Evolutionary conservation across 2,329 filamentous ascomycete genomes (phyloP).

Genomic region (Basipetospora chlamydospora): DNA sequence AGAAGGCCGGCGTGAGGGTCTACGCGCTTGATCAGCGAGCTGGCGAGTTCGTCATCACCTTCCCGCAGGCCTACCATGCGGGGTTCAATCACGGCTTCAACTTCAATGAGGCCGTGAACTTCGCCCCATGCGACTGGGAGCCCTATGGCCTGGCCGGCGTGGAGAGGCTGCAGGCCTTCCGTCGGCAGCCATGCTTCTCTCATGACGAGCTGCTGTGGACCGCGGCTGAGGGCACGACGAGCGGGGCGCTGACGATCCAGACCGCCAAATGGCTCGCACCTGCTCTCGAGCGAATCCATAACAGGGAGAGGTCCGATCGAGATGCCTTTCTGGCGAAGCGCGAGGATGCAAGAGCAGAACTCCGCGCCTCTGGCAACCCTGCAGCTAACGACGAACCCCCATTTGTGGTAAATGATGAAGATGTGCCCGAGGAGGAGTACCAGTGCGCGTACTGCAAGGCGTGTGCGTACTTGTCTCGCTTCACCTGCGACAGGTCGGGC

Average conservation of each 20-base stretch:
- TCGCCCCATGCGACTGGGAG: slow-evolving; percentile 91
- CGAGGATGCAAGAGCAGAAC: slow-evolving; percentile 22
- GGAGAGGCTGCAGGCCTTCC: slow-evolving; percentile 70
- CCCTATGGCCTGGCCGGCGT: slow-evolving; percentile 79
- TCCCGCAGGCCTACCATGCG: slow-evolving; percentile 91
- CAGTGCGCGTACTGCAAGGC: slow-evolving; percentile 86
- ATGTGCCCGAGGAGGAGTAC: slow-evolving; percentile 82
- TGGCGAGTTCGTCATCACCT: slow-evolving; percentile 91
- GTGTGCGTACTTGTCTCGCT: slow-evolving; percentile 81
- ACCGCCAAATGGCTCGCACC: slow-evolving; percentile 92
- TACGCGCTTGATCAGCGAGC: slow-evolving; percentile 93
- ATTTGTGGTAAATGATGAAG: slow-evolving; percentile 54
- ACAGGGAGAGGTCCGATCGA: slow-evolving; percentile 57
- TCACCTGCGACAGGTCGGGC: slow-evolving; percentile 67
- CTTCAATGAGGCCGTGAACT: slow-evolving; percentile 97
- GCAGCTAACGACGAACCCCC: too few species aligned
- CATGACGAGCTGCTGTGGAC: slow-evolving; percentile 91
- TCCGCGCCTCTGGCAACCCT: too few species aligned
- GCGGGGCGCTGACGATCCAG: slow-evolving; percentile 53
- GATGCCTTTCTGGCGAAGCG: slow-evolving; percentile 49
- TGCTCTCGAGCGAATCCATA: slow-evolving; percentile 63
- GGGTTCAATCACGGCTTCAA: slow-evolving; percentile 99
- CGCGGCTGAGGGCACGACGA: slow-evolving; percentile 64
- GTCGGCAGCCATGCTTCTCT: slow-evolving; percentile 89
- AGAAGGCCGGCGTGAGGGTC: slow-evolving; percentile 82